These are phyloP conservation scores for Pichia heedii DNA, from an alignment of 805 yeast species.

Conservation along the genomic window DNA sequence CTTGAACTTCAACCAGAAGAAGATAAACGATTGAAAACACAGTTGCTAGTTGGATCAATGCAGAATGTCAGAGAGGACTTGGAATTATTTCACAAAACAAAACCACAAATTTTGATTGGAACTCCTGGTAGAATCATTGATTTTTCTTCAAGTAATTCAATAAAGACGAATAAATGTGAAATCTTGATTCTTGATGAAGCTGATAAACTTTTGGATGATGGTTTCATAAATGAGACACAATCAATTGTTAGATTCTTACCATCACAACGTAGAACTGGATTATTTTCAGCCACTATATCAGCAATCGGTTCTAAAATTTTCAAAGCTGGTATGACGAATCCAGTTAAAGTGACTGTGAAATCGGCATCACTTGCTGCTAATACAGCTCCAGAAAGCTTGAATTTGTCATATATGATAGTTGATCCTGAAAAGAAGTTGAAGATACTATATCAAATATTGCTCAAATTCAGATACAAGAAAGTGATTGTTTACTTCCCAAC, in stretches of 20 bases:
- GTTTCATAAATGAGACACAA: slow-evolving; percentile 62
- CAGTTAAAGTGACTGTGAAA: slow-evolving; percentile 77
- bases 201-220: slow-evolving; percentile 73
- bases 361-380: slow-evolving; percentile 27
- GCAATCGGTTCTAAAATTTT: slow-evolving; percentile 74
- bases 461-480: slow-evolving; percentile 54
- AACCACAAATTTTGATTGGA: slow-evolving; percentile 75
- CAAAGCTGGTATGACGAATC: slow-evolving; percentile 86
- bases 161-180: slow-evolving; percentile 58
- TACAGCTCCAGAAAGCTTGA: slow-evolving; percentile 53
- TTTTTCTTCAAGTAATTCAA: slow-evolving; percentile 49
- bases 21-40: slow-evolving; percentile 36
- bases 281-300: slow-evolving; percentile 87
- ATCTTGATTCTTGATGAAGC: slow-evolving; percentile 86
- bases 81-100: slow-evolving; percentile 39
- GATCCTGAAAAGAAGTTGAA: slow-evolving; percentile 56
- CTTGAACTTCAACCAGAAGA: slow-evolving; percentile 50
- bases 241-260: slow-evolving; percentile 65
- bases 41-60: slow-evolving; percentile 56
- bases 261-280: slow-evolving; percentile 85
- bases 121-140: slow-evolving; percentile 89
- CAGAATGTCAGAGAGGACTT: slow-evolving; percentile 64
- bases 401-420: slow-evolving; percentile 50
- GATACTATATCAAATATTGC: slow-evolving; percentile 43
- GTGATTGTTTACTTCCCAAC: slow-evolving; percentile 91